Conservation (phyloP, 2,329 filamentous ascomycete genomes). For the Mycosphaerella arachidis region DNA sequence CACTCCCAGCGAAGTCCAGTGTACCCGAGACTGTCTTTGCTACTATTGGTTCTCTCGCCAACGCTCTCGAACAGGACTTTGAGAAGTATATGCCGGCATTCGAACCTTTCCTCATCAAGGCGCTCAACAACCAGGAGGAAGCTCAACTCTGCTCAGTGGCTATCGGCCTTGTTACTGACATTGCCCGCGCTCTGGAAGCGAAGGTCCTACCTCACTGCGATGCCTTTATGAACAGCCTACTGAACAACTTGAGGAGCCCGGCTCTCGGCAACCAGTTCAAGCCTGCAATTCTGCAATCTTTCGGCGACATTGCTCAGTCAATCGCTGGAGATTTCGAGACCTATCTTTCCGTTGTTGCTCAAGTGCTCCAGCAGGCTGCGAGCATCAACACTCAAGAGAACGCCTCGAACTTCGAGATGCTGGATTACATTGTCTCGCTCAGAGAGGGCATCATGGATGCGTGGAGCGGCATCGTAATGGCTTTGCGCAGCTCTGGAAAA, state of each 20-base stretch:
- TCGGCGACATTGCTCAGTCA: conserved; percentile 93
- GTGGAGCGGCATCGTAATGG: conserved; percentile 93
- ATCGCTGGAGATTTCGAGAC: conserved; percentile 90
- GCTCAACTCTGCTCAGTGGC: conserved; percentile 92
- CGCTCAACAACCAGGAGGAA: conserved; percentile 92
- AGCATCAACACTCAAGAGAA: conserved; percentile 65
- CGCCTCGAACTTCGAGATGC: conserved; percentile 74
- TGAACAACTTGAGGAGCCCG: conserved; percentile 84
- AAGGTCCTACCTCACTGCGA: conserved; percentile 94
- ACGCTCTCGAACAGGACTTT: conserved; percentile 87
- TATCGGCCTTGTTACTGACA: conserved; percentile 94
- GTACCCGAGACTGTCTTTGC: conserved; percentile 94
- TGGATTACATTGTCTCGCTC: conserved; percentile 90
- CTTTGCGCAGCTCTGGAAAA: conserved; percentile 80
- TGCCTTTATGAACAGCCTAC: conserved; percentile 94
- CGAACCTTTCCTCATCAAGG: conserved; percentile 85
- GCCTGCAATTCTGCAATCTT: conserved; percentile 95
- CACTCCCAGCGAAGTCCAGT: conserved; percentile 77
- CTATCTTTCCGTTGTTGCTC: conserved; percentile 86
- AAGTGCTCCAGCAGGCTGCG: conserved; percentile 89
- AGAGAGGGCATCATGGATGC: conserved; percentile 98
- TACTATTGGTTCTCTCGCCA: conserved; percentile 85
- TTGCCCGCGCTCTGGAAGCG: conserved; percentile 84
- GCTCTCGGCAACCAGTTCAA: conserved; percentile 94
- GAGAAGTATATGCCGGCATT: conserved; percentile 97